Percentiles rank a stretch among this genome's conserved stretches.
phyloP scores from a whole-genome alignment of 2,329 filamentous ascomycete species.

The Claviceps purpurea region DNA sequence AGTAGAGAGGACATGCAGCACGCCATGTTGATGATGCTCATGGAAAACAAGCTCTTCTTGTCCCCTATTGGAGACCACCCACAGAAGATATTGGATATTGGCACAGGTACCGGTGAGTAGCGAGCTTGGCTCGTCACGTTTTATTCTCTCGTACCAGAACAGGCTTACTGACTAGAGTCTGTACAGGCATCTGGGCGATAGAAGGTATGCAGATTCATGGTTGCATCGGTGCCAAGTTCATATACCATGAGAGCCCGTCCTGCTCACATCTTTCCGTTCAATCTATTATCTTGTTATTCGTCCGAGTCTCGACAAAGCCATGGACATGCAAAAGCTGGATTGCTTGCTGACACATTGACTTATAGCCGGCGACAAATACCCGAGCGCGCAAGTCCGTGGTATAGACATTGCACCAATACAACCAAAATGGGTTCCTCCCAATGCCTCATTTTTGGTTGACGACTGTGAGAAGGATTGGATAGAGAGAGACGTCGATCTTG shows the following conservation, averaged over 20 bases:
- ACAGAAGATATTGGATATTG: conserved; percentile 27
- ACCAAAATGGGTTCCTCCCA: conserved; percentile 26
- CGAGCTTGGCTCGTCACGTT: not conserved
- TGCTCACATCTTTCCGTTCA: not conserved
- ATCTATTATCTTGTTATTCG: too few species aligned
- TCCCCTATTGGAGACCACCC: conserved; percentile 24
- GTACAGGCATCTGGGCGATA: conserved; percentile 8
- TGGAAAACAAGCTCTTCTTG: conserved; percentile 24
- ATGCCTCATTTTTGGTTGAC: conserved; percentile 25
- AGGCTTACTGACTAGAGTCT: not conserved
- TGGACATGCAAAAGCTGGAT: not conserved
- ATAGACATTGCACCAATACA: conserved; percentile 27
- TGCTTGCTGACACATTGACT: not conserved
- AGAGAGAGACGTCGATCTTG: conserved; percentile 14
- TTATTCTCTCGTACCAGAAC: not conserved
- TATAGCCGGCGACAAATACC: conserved; percentile 15
- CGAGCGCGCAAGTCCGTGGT: conserved; percentile 23
- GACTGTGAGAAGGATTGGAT: conserved; percentile 21
- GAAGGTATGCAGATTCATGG: not conserved
- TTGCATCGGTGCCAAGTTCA: too few species aligned
- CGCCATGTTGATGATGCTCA: conserved; percentile 22
- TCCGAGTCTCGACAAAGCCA: too few species aligned
- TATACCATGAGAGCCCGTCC: not conserved
- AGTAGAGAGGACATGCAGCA: conserved; percentile 27
- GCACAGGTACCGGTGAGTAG: conserved; percentile 15